A percentile compares a stretch with the other conserved stretches of the same genome.
phyloP scores from a whole-genome alignment of 139 green algal species.

The Pleodorina starrii region DNA sequence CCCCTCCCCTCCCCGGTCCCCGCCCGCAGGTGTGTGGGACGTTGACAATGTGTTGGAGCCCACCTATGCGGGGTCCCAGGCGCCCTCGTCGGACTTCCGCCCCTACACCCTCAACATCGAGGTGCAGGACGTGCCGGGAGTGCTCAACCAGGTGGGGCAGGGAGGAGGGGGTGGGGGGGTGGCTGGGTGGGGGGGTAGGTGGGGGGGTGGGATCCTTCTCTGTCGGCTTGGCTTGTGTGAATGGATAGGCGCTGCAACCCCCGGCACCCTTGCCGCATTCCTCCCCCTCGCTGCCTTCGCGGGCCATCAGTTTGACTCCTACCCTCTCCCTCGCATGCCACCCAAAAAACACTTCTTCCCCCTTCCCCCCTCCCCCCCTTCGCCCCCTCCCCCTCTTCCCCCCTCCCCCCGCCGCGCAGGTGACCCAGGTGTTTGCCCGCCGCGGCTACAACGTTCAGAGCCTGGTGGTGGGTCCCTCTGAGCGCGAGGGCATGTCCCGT shows the following conservation, averaged over 20 bases:
- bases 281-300: no score
- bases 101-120: constrained; percentile 92
- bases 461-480: constrained; percentile 93
- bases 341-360: background rate
- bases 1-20: no score
- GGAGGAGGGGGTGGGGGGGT: background rate
- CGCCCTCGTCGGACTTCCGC: constrained; percentile 29
- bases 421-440: constrained; percentile 95
- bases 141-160: constrained; percentile 88
- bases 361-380: background rate
- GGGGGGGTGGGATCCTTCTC: no score
- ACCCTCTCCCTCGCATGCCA: no score
- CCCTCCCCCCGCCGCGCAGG: constrained; percentile 57
- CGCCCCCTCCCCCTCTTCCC: background rate
- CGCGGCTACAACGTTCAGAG: constrained; percentile 99
- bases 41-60: constrained; percentile 83
- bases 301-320: no score
- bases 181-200: no score
- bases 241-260: no score
- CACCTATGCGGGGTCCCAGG: constrained; percentile 30
- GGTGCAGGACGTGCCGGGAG: constrained; percentile 91
- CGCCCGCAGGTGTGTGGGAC: constrained; percentile 63
- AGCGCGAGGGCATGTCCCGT: constrained; percentile 85
- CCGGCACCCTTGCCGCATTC: no score
- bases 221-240: no score